Evolutionary conservation across 257 asterid genomes (phyloP).

Genomic region (Thymus mandschuricus): DNA sequence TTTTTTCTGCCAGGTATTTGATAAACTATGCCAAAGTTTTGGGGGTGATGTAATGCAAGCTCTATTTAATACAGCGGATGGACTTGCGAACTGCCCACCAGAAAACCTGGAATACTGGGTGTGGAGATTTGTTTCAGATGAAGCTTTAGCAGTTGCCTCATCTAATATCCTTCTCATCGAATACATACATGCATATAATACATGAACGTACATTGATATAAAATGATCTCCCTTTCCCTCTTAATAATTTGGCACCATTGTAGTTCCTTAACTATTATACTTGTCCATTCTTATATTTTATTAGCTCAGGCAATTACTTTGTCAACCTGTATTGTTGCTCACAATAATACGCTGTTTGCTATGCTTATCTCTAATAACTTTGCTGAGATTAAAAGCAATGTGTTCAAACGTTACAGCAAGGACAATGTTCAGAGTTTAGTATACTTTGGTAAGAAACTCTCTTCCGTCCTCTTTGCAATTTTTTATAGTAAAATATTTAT

Average conservation of each 20-base stretch:
- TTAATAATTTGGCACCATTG: conserved; percentile 23
- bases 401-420: conserved; percentile 91
- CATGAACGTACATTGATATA: neutral
- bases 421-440: conserved; percentile 87
- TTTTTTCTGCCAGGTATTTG: conserved; percentile 78
- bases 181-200: neutral
- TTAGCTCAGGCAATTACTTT: conserved; percentile 97
- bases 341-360: conserved; percentile 87
- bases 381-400: conserved; percentile 95
- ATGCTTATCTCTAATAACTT: conserved; percentile 98
- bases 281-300: conserved; percentile 85
- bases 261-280: conserved; percentile 74
- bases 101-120: conserved; percentile 61
- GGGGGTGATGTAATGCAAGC: conserved; percentile 96
- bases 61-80: conserved; percentile 85
- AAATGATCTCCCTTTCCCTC: neutral
- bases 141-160: conserved; percentile 73
- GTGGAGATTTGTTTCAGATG: conserved; percentile 81
- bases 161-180: conserved; percentile 80
- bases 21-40: conserved; percentile 92
- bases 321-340: conserved; percentile 98
- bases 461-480: conserved; percentile 19
- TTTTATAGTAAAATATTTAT: conserved; percentile 8
- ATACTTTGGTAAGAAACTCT: conserved; percentile 74
- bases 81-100: conserved; percentile 76